Base-by-base conservation (phyloP, 2,329 filamentous ascomycete species). In the Ophiostoma quercus region DNA sequence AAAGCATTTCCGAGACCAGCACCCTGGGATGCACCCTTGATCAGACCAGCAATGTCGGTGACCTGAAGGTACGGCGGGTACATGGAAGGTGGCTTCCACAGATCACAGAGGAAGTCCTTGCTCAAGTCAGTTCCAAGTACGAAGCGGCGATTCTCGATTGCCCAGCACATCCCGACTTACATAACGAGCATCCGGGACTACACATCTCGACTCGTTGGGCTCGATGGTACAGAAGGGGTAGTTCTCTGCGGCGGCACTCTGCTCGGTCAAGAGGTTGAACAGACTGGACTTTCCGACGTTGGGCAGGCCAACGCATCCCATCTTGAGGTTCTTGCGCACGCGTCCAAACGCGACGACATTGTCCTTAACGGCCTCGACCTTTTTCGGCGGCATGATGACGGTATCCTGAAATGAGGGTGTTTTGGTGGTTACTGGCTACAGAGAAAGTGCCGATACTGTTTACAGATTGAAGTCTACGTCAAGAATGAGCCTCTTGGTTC, bases 161-260 rank as follows among this genome's bases (percentile, higher is more conserved):
- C 25, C 25, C 34, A 34, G 11, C 66, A 37, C 11, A 69, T 68
- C 29, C 67, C 65, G 29, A 76, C 79, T 75, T 74, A 81, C 80
- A 74, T 82, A 82, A 78, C 80, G 76, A 67, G 74, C 76, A 73
- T 82, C 80, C 1, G 80, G 80, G 67, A 82, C 80, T 69, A 79
- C 76, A 76, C 80, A 82, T 74, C 80, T 79, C 68, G 80, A 80
- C 75, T 82, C 80, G 32, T 82, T 82, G 54, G 80, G 80, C 76
- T 82, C 80, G 75, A 82, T 82, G 0, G 80, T 82, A 74, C 80
- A 82, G 69, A 82, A 82, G 0, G 81, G 80, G 71, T 82, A 82
- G 73, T 82, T 82, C 74, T 82, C 80, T 0, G 80, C 80, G 1
- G 80, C 78, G 47, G 79, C 80, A 74, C 78, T 81, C 76, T 82